Base-by-base conservation (phyloP, 164 flowering plant species). In the Chloranthus sessilifolius region DNA sequence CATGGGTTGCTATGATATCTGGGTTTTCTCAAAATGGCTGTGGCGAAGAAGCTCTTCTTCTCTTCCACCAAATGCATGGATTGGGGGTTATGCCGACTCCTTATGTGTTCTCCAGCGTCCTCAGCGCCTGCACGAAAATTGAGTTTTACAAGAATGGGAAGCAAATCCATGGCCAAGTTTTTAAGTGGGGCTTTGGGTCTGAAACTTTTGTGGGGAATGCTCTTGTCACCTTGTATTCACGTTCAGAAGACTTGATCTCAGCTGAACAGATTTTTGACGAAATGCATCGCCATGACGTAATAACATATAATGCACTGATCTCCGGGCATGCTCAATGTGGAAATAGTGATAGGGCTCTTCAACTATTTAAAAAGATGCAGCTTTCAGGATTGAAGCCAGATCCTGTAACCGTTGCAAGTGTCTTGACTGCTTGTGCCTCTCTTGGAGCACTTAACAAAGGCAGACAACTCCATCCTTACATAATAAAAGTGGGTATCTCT, bases 1-100 rank as follows among this genome's bases (percentile, higher is more conserved):
- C 70, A 14, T 66, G 66, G 66, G 70, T 66, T 25, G 70, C 70
- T 36, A 61, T 66, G 59, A 66, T 66, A n/a, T 61, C 70, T 52
- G 62, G 66, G 24, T 52, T 50, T 37, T 52, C 70, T 41, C 58
- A 56, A 24, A 66, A 61, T 52, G 62, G 66, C 1, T 23, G 20
- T 27, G 56, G 55, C 21, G 62, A 60, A 50, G 65, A 61, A 46
- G 62, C 70, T 36, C 25, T 66, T 23, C 31, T 31, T n/a, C 51
- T 66, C 28, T 66, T 60, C 34, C 42, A 37, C 24, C 27, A 47
- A 43, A 51, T 61, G 66, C 55, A 16, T 20, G 25, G 31, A 40
- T 47, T 37, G 8, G 62, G 52, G 23, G 43, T 36, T 15, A 10
- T 28, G 17, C 70, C 62, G 3, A 66, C 70, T 11, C 70, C 70